These are phyloP conservation scores for Eucalyptus leucophloia DNA, from an alignment of 345 rosid species.

Conservation along the genomic window DNA sequence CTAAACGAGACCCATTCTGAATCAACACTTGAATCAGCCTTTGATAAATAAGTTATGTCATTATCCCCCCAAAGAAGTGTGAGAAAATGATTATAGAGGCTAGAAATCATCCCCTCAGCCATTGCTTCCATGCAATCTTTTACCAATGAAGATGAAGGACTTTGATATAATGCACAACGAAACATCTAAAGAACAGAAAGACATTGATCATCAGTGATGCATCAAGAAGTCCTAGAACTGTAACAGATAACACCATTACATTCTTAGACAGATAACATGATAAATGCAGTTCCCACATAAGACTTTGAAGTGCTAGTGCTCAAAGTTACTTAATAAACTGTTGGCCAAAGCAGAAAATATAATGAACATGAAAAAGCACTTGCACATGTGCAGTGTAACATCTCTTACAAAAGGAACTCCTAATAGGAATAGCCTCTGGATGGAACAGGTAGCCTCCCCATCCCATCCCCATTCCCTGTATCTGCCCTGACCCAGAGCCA, in stretches of 20 bases:
- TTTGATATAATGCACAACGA: constrained; percentile 64
- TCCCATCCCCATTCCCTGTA: background rate
- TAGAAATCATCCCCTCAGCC: constrained; percentile 73
- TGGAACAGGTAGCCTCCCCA: background rate
- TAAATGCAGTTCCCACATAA: background rate
- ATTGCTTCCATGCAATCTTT: constrained; percentile 79
- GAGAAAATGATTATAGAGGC: constrained; percentile 62
- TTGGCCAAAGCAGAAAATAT: background rate
- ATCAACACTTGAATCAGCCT: constrained; percentile 34
- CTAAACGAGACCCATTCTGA: constrained; percentile 74
- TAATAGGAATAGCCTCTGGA: background rate
- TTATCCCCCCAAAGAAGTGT: constrained; percentile 77
- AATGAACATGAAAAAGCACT: background rate
- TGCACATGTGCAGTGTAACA: background rate
- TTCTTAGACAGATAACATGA: background rate
- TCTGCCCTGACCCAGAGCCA: background rate
- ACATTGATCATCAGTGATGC: background rate
- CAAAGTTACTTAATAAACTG: background rate
- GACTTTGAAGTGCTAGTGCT: background rate
- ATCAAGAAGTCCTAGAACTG: background rate
- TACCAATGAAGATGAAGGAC: constrained; percentile 75
- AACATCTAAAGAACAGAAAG: constrained; percentile 37
- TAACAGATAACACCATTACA: background rate
- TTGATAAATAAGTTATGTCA: constrained; percentile 23
- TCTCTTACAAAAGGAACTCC: background rate